Percentiles rank a stretch among this genome's conserved stretches.
Evolutionary conservation across 2,329 filamentous ascomycete species (phyloP).

Genomic region (Arachnopeziza araneosa): DNA sequence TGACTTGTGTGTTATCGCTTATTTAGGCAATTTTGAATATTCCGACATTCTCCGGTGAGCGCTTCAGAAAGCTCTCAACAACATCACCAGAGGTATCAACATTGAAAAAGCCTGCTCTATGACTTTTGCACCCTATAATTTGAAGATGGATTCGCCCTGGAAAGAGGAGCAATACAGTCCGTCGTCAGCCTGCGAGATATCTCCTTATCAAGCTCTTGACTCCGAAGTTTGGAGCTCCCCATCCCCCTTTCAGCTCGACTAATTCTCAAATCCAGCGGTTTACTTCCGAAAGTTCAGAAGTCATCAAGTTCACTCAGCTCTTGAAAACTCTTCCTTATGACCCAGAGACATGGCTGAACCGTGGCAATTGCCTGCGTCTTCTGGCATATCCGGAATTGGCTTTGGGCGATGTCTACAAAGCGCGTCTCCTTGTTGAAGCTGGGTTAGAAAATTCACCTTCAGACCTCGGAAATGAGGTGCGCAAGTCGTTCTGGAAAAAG

Average conservation of each 20-base stretch:
- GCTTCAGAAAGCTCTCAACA: too few species aligned
- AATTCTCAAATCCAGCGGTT: slow-evolving; percentile 15
- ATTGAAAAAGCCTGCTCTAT: too few species aligned
- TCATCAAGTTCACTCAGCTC: slow-evolving; percentile 16
- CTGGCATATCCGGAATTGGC: slow-evolving; percentile 30
- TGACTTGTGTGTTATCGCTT: too few species aligned
- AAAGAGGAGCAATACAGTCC: slow-evolving; percentile 15
- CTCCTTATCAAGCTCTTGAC: slow-evolving; percentile 15
- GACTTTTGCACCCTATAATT: too few species aligned
- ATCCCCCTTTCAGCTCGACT: slow-evolving; percentile 8
- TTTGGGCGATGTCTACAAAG: slow-evolving; percentile 30
- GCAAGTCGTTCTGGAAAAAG: slow-evolving; percentile 24
- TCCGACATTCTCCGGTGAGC: too few species aligned
- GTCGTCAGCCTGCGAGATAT: slow-evolving; percentile 22
- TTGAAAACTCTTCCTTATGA: slow-evolving; percentile 23
- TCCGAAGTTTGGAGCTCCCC: slow-evolving; percentile 19
- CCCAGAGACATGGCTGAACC: slow-evolving; percentile 24
- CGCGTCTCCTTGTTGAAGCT: slow-evolving; percentile 28
- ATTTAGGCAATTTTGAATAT: too few species aligned
- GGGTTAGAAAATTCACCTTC: slow-evolving; percentile 12
- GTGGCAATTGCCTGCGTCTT: slow-evolving; percentile 22
- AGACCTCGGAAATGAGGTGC: slow-evolving; percentile 23
- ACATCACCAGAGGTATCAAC: too few species aligned
- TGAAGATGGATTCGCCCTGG: slow-evolving; percentile 19
- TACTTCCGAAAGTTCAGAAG: slow-evolving; percentile 15